Evolutionary conservation across 495 filamentous ascomycete genomes (phyloP), one percentile per base, ranked within the genome.

Genomic region (Hypoxylon fuscum): DNA sequence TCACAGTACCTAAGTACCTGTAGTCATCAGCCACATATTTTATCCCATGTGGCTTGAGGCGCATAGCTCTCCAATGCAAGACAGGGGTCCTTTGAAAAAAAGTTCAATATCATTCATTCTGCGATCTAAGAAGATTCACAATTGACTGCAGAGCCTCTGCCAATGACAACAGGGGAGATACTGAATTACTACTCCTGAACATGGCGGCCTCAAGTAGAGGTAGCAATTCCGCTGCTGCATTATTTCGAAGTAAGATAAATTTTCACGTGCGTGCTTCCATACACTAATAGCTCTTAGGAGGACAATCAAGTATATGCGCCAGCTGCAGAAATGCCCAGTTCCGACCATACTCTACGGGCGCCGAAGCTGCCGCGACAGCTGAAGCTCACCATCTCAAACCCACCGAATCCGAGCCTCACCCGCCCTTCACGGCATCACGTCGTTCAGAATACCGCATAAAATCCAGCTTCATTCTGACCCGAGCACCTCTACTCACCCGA

Each of bases 401-500:
- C 4, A 61, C 64, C 51, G 55, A 65, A 55, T 62, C 59, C 20
- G 43, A 60, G 4, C 59, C 60, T 12, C 51, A 68, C 31, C 71
- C 71, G 1, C 70, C 74, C 50, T 55, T 62, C 29, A 63, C 67
- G 44, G 67, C 34, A 11, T 63, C 68, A 17, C 54, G 47, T 10
- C 49, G 57, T 20, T 29, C 64, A 44, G 63, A 79, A 62, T 90
- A 91, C 79, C 81, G 77, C 55, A 86, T 96, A 80, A 88, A 88
- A 55, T 85, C 92, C 57, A 87, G 87, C 49, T 80, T 97, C 52
- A 86, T 97, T 57, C 89, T 99, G 55, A 92, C 92, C 22, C 90
- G 95, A 27, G 86, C 96, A 5, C 95, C 95, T 7, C 77, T 92
- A 45, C 81, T 99, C 62, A 98, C 96, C 47, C 90, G 89, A 58